These are phyloP conservation scores for Eucalyptus erythrocorys DNA, from an alignment of 345 rosid genomes.

Conservation along the genomic window DNA sequence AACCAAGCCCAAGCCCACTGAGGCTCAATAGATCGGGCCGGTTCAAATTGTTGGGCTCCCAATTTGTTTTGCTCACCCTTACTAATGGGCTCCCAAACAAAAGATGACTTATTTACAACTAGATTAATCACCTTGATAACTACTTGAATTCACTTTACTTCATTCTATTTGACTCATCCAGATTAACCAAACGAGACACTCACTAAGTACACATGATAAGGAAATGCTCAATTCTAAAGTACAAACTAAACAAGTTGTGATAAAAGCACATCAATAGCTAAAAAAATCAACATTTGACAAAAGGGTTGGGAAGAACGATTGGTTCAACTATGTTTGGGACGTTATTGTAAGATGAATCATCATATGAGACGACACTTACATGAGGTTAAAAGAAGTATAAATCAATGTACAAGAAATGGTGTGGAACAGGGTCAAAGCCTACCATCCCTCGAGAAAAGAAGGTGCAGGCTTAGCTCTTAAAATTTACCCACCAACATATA, in stretches of 20 bases:
- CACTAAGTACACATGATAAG: neutral
- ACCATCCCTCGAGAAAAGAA: neutral
- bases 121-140: neutral
- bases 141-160: neutral
- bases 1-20: neutral
- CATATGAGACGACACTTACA: neutral
- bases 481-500: neutral
- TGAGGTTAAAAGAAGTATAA: rapidly evolving
- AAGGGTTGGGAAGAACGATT: rapidly evolving
- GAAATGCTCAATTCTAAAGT: neutral
- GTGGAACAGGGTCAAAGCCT: rapidly evolving
- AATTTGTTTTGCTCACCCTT: neutral
- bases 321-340: rapidly evolving
- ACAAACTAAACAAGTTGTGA: neutral
- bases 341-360: neutral
- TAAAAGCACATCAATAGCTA: neutral
- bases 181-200: neutral
- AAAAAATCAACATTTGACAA: neutral
- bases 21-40: neutral
- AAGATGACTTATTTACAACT: neutral
- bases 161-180: neutral
- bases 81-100: neutral
- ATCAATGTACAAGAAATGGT: neutral
- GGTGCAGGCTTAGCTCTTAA: neutral
- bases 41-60: rapidly evolving